Evolutionary conservation across 2,329 filamentous ascomycete genomes (phyloP).

Genomic region (Tricladium varicosporioides): DNA sequence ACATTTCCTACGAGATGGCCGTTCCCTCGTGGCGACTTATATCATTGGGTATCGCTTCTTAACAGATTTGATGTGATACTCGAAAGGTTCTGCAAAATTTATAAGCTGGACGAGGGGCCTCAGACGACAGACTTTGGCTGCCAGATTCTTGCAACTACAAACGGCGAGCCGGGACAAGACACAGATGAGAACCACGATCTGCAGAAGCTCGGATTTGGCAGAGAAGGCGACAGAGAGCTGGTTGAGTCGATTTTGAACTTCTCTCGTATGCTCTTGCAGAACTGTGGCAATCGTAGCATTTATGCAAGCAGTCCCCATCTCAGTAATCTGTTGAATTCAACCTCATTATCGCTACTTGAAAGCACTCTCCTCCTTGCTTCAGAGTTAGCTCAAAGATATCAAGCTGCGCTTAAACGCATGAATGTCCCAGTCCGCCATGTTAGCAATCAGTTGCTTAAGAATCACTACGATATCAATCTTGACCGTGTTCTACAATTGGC

Average conservation of each 20-base stretch:
- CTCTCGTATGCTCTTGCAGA: constrained; percentile 83
- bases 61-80: constrained; percentile 92
- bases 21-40: constrained; percentile 90
- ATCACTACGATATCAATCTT: constrained; percentile 78
- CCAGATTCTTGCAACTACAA: constrained; percentile 54
- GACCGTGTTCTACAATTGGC: constrained; percentile 85
- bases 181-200: constrained; percentile 48
- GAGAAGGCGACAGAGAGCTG: constrained; percentile 77
- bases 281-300: constrained; percentile 94
- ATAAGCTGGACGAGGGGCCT: constrained; percentile 75
- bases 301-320: constrained; percentile 92
- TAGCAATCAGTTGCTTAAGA: constrained; percentile 71
- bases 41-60: constrained; percentile 94
- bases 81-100: constrained; percentile 76
- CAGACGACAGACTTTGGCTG: constrained; percentile 75
- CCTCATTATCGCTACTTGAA: constrained; percentile 75
- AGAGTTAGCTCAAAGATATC: constrained; percentile 87
- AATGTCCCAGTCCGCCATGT: constrained; percentile 62
- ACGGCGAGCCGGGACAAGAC: constrained; percentile 45
- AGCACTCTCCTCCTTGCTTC: constrained; percentile 77
- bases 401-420: constrained; percentile 79
- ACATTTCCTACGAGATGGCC: constrained; percentile 89
- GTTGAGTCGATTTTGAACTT: constrained; percentile 80
- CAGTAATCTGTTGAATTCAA: constrained; percentile 85
- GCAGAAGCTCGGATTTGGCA: constrained; percentile 58